These are phyloP conservation scores for Coemansia sp. DNA, from an alignment of 192 early-diverging fungal genomes.

Conservation along the genomic window DNA sequence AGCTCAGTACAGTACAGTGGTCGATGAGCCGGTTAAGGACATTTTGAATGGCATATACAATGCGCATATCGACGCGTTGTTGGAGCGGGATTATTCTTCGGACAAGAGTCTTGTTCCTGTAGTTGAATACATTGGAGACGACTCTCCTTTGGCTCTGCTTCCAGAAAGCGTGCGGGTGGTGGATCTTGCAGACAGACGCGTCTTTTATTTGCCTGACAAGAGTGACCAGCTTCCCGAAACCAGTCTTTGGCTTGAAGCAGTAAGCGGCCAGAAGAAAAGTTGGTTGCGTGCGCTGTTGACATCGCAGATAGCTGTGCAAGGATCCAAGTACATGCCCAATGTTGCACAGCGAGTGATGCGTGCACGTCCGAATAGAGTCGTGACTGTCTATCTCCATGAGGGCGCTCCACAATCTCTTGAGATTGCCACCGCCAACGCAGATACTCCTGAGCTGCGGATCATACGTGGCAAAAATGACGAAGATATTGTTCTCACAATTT, in stretches of 20 bases:
- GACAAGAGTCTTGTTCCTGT: constrained; percentile 65
- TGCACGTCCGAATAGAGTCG: constrained; percentile 58
- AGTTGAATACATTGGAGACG: constrained; percentile 66
- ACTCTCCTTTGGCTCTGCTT: neutral
- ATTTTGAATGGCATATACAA: constrained; percentile 83
- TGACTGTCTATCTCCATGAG: constrained; percentile 9
- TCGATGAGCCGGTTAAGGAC: constrained; percentile 85
- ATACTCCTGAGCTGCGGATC: neutral
- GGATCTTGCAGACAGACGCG: neutral
- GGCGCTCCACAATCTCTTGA: neutral
- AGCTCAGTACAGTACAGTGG: constrained; percentile 67
- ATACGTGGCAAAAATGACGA: neutral
- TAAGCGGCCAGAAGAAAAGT: neutral
- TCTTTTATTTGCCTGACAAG: constrained; percentile 6
- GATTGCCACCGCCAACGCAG: constrained; percentile 50
- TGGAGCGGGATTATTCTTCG: constrained; percentile 68
- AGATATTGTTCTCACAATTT: constrained; percentile 1
- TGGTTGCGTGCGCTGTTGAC: constrained; percentile 63
- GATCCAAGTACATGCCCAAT: constrained; percentile 62
- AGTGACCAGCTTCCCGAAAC: neutral
- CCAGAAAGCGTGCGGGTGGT: neutral
- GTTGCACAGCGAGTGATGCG: constrained; percentile 60
- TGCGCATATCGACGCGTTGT: constrained; percentile 73
- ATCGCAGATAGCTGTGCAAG: constrained; percentile 72
- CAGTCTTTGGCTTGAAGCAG: neutral